Evolutionary conservation across 2,329 filamentous ascomycete species (phyloP).

Genomic region (Penicillium vulpinum): DNA sequence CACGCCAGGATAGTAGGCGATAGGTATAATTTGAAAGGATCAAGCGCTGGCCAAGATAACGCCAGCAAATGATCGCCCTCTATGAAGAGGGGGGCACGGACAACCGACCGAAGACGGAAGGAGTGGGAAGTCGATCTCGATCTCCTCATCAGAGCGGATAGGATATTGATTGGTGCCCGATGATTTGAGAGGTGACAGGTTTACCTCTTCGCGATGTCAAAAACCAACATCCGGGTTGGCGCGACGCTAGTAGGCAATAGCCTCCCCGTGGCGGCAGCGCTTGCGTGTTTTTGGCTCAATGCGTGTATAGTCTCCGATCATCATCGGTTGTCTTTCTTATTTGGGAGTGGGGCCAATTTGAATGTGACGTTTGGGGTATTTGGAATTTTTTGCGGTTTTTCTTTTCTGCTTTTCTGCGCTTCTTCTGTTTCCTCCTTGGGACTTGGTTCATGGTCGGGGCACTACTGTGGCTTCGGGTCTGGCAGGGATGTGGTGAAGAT

Average conservation of each 20-base stretch:
- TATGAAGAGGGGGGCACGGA: background rate
- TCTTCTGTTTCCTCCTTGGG: background rate
- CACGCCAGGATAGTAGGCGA: background rate
- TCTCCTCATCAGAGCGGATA: background rate
- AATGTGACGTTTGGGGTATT: background rate
- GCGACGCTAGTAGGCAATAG: conserved; percentile 29
- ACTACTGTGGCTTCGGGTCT: conserved; percentile 21
- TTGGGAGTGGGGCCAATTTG: background rate
- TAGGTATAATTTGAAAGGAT: background rate
- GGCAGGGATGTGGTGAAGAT: conserved; percentile 24
- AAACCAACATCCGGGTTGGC: conserved; percentile 16
- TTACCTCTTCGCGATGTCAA: conserved; percentile 8
- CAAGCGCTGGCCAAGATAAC: background rate
- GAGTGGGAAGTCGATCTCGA: background rate
- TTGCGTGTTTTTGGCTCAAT: background rate
- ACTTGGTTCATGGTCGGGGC: conserved; percentile 26
- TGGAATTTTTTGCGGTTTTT: background rate
- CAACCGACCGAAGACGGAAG: background rate
- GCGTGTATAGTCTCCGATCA: conserved; percentile 6
- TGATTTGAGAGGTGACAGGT: background rate
- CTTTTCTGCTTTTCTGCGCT: background rate
- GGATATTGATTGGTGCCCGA: background rate
- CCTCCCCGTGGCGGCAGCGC: conserved; percentile 15
- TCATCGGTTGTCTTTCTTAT: conserved; percentile 1
- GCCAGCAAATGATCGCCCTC: background rate